phyloP scores from a whole-genome alignment of 2,329 filamentous ascomycete genomes.

The Cordyceps javanica region DNA sequence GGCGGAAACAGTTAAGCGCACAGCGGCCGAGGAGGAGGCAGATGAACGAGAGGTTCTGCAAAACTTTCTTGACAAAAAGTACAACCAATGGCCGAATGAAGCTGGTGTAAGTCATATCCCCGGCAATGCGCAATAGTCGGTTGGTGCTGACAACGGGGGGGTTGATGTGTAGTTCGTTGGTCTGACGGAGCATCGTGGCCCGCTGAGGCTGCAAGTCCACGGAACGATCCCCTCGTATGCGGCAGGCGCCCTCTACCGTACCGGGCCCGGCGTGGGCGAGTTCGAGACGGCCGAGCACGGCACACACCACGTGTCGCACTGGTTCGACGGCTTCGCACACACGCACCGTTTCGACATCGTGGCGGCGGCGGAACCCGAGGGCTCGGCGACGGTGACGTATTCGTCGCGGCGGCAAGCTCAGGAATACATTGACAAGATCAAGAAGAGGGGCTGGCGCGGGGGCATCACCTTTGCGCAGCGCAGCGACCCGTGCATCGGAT shows the following conservation, averaged over 20 bases:
- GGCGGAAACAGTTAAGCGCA: conserved; percentile 18
- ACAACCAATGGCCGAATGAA: conserved; percentile 42
- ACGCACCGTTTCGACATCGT: conserved; percentile 62
- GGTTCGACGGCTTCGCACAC: conserved; percentile 67
- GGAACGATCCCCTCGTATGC: conserved; percentile 61
- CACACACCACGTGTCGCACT: conserved; percentile 54
- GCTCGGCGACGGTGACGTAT: conserved; percentile 33
- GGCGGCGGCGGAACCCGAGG: conserved; percentile 7
- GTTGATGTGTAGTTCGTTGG: conserved; percentile 48
- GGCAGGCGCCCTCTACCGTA: conserved; percentile 63
- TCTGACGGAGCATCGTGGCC: conserved; percentile 52
- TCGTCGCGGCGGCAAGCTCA: conserved; percentile 52
- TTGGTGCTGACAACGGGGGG: background rate
- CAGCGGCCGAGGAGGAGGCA: conserved; percentile 1
- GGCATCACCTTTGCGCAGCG: conserved; percentile 58
- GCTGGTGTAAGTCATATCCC: conserved; percentile 31
- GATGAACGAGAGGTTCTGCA: conserved; percentile 11
- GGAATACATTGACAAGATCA: conserved; percentile 41
- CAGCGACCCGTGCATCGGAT: conserved; percentile 59
- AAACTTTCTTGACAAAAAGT: conserved; percentile 21
- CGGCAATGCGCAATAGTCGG: background rate
- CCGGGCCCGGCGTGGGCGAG: conserved; percentile 57
- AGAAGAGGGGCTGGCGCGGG: conserved; percentile 45
- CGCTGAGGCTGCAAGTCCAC: conserved; percentile 52
- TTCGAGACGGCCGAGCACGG: conserved; percentile 48